Evolutionary conservation across 163 green algal genomes (phyloP), one percentile per base, ranked within the genome.

Genomic region (Botryococcus braunii): DNA sequence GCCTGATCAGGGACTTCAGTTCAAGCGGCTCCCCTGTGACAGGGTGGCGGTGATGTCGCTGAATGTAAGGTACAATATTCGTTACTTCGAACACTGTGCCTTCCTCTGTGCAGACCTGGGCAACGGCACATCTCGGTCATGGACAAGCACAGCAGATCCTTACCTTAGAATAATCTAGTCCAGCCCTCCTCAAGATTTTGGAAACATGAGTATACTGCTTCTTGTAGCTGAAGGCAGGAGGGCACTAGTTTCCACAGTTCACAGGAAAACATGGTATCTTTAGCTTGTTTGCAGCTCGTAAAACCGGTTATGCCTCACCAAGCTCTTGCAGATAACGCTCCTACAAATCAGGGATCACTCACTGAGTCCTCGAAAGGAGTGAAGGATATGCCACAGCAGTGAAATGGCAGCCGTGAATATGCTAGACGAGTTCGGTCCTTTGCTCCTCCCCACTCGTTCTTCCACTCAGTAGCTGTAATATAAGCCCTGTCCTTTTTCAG

Each of bases 361-460:
- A 92, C 93, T 32, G 94, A 79, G 63, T 97, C 94, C 68, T 97
- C 88, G 70, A 97, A 98, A 5, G 91, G 91, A 8, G 86, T 88
- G 77, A 99, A 97, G 3, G 85, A 84, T 34, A 99, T 89, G 62
- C 88, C 93, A 74, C 94, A 99, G 80, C 93, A 97, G 73, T 93
- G 76, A 75, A 97, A 97, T 2, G 94, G 94, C 52, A 99, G 84
- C 11, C 85, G 79, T 59, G 84, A 85, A 73, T 96, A 96, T 21
- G 82, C 77, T 32, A 32, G 46, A 39, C 57, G 65, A 32, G 25
- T 69, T 35, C 61, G 75, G 56, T 80, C 79, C 68, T 92, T 93
- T 70, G 82, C 83, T 21, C 92, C 86, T 43, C 91, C 91, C 69
- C 90, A 88, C 59, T 96, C 91, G 49, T 82, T 83, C 36, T 72